A percentile compares a stretch with the other conserved stretches of the same genome.
These are phyloP conservation scores for Lenzites betulinus DNA, from an alignment of 768 basidiomycete genomes.

Conservation along the genomic window DNA sequence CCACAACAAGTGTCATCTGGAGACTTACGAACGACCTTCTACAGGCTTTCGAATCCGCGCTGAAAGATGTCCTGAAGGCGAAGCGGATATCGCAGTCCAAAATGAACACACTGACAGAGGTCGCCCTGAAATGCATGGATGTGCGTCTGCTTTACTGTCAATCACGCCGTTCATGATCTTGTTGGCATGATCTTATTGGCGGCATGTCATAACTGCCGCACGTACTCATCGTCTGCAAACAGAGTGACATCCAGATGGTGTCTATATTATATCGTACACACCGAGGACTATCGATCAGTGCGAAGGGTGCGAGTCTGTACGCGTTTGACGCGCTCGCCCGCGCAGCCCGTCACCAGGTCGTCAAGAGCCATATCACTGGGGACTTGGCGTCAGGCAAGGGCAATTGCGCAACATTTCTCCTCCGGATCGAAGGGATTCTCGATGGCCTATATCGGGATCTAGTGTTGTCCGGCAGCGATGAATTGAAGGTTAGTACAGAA, in stretches of 20 bases:
- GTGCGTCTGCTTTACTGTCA: constrained; percentile 44
- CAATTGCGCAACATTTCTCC: constrained; percentile 80
- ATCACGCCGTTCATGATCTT: neutral
- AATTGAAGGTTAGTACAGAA: constrained; percentile 79
- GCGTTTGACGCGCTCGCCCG: constrained; percentile 92
- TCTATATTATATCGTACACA: constrained; percentile 89
- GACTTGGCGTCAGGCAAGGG: constrained; percentile 59
- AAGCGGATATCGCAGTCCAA: constrained; percentile 88
- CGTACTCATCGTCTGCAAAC: neutral
- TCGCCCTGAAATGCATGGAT: constrained; percentile 76
- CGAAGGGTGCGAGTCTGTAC: constrained; percentile 89
- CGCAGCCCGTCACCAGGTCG: constrained; percentile 69
- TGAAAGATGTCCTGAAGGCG: constrained; percentile 81
- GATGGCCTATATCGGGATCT: constrained; percentile 90
- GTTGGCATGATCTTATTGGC: neutral
- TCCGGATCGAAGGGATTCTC: constrained; percentile 88
- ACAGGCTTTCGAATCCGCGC: constrained; percentile 77
- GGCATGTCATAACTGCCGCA: neutral
- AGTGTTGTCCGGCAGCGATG: constrained; percentile 59
- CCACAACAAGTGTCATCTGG: neutral
- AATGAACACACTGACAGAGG: constrained; percentile 74
- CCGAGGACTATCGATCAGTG: constrained; percentile 64
- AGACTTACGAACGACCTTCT: neutral
- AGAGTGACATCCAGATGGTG: constrained; percentile 88
- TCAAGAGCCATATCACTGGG: constrained; percentile 62